phyloP scores from a whole-genome alignment of 2,329 filamentous ascomycete genomes.

The Capronia epimyces region DNA sequence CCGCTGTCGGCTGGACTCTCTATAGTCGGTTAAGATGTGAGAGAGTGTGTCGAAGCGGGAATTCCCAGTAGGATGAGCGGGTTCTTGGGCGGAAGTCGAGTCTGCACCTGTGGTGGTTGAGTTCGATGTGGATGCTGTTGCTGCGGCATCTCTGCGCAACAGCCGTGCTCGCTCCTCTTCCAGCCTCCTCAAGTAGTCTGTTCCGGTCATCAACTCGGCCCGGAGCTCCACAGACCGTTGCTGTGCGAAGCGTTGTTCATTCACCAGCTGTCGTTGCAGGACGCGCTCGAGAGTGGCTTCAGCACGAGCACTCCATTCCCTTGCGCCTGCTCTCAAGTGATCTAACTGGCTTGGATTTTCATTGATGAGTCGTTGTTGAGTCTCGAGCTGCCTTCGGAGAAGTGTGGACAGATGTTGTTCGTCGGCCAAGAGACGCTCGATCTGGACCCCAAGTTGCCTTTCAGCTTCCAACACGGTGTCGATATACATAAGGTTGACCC shows the following conservation, averaged over 20 bases:
- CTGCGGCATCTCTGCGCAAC: background rate
- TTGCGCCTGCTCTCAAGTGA: slow-evolving; percentile 9
- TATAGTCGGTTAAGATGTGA: slow-evolving; percentile 17
- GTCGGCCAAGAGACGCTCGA: slow-evolving; percentile 25
- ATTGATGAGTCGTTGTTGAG: slow-evolving; percentile 20
- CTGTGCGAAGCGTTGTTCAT: slow-evolving; percentile 21
- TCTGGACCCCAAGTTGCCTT: slow-evolving; percentile 21
- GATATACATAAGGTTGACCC: slow-evolving; percentile 18
- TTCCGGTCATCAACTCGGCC: slow-evolving; percentile 17
- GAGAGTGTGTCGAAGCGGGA: slow-evolving; percentile 5
- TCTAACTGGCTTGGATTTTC: slow-evolving; percentile 14
- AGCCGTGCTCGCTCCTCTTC: slow-evolving; percentile 16
- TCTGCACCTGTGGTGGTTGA: background rate
- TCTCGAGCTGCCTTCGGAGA: slow-evolving; percentile 26
- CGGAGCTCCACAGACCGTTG: slow-evolving; percentile 25
- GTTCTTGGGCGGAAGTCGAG: slow-evolving; percentile 18
- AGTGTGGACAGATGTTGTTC: slow-evolving; percentile 24
- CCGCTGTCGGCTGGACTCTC: slow-evolving; percentile 14
- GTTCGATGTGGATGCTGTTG: background rate
- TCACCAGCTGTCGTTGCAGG: slow-evolving; percentile 20
- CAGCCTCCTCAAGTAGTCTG: slow-evolving; percentile 14
- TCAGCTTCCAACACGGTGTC: slow-evolving; percentile 26
- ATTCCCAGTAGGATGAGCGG: slow-evolving; percentile 23
- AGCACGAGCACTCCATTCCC: slow-evolving; percentile 12
- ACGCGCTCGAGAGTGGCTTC: slow-evolving; percentile 23